phyloP scores from a whole-genome alignment of 257 asterid genomes.

The Catharanthus roseus region DNA sequence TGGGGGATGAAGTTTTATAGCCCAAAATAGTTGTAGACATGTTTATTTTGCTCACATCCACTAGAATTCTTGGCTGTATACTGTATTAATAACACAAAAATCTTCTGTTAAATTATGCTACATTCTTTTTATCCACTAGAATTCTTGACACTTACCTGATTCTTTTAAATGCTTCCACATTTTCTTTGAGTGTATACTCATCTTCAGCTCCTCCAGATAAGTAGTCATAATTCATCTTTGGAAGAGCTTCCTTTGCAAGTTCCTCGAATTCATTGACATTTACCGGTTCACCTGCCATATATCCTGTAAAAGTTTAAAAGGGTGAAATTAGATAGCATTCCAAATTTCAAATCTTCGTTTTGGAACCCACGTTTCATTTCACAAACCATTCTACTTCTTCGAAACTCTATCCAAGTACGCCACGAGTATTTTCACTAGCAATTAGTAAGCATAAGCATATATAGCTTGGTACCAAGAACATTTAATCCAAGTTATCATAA shows the following conservation, averaged over 20 bases:
- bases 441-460: background rate
- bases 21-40: conserved; percentile 46
- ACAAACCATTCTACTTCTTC: no score
- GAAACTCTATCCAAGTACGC: no score
- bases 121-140: background rate
- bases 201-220: conserved; percentile 66
- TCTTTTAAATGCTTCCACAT: conserved; percentile 45
- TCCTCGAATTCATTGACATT: conserved; percentile 47
- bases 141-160: conserved; percentile 32
- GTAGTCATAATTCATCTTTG: conserved; percentile 60
- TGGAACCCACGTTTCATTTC: background rate
- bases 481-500: background rate
- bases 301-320: conserved; percentile 20
- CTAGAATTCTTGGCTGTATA: conserved; percentile 49
- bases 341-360: background rate
- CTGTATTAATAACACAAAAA: conserved; percentile 19
- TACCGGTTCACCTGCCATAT: conserved; percentile 45
- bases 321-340: no score
- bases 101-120: background rate
- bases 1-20: conserved; percentile 41
- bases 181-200: conserved; percentile 48
- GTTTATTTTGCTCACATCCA: conserved; percentile 50
- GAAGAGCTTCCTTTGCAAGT: conserved; percentile 55
- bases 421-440: no score
- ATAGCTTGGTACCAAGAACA: background rate